phyloP scores from a whole-genome alignment of 192 early-diverging fungal genomes.

The Coemansia sp. region DNA sequence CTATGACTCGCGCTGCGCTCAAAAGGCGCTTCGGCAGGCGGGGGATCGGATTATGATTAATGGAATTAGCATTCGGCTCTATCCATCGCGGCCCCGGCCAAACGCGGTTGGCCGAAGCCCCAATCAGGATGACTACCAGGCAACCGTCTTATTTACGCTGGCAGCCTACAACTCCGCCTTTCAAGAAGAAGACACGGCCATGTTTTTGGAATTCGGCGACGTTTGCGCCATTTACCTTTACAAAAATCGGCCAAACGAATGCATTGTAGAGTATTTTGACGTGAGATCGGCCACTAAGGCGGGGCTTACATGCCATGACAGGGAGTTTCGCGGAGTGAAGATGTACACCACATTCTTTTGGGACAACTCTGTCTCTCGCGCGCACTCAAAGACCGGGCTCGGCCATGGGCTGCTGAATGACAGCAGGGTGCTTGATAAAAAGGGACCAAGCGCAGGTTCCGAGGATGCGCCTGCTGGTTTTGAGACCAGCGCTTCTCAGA shows the following conservation, averaged over 20 bases:
- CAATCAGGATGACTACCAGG: constrained; percentile 17
- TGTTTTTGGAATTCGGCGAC: constrained; percentile 28
- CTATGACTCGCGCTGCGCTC: constrained; percentile 27
- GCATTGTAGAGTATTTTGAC: constrained; percentile 42
- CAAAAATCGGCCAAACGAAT: constrained; percentile 13
- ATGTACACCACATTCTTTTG: constrained; percentile 33
- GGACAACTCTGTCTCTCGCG: constrained; percentile 15
- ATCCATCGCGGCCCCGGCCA: constrained; percentile 25
- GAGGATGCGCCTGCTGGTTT: not conserved
- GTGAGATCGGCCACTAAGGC: constrained; percentile 19
- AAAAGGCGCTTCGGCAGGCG: constrained; percentile 3
- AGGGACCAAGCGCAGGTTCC: not conserved
- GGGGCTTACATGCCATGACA: constrained; percentile 9
- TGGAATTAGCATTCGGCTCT: not conserved
- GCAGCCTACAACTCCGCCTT: constrained; percentile 8
- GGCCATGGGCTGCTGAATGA: not conserved
- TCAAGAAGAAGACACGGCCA: constrained; percentile 6
- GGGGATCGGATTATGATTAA: constrained; percentile 13
- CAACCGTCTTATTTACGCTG: constrained; percentile 26
- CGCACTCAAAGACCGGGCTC: not conserved
- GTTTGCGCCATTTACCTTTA: constrained; percentile 20
- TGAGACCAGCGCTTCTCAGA: not conserved
- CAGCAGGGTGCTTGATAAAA: not conserved
- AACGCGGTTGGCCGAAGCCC: constrained; percentile 16
- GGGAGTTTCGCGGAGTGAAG: constrained; percentile 8